Conservation (phyloP, 148 eudicot species). For the Chenopodium berlandieri region DNA sequence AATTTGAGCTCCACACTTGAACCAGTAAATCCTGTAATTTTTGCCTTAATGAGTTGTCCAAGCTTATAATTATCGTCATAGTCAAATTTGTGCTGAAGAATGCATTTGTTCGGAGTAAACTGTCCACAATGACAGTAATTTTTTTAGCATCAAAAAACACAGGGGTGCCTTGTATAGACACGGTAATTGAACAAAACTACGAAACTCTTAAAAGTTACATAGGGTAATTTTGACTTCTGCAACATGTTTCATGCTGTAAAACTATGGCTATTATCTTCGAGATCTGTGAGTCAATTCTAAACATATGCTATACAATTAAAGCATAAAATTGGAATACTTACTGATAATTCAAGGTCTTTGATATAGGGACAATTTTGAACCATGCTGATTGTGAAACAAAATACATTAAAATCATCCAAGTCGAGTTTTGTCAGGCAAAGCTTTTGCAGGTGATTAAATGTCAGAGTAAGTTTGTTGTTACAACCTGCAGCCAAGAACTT, state of each 20-base stretch:
- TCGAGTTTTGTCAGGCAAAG: not conserved
- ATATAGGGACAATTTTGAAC: not conserved
- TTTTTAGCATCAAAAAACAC: no score
- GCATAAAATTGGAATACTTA: not conserved
- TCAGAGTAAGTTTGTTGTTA: not conserved
- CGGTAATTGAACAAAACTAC: not conserved
- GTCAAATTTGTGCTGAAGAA: not conserved
- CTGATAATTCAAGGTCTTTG: not conserved
- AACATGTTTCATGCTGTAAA: no score
- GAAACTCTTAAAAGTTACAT: not conserved
- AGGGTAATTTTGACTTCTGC: no score
- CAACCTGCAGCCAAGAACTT: slow-evolving; percentile 5
- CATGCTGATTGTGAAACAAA: not conserved
- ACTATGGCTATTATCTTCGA: no score
- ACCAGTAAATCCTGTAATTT: not conserved
- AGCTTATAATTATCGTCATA: not conserved
- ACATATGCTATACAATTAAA: no score
- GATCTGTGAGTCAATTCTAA: not conserved
- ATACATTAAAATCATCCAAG: not conserved
- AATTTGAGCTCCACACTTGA: slow-evolving; percentile 18
- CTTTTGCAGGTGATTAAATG: not conserved
- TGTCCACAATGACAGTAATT: not conserved
- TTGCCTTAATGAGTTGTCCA: not conserved
- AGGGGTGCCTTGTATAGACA: not conserved
- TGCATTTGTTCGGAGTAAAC: not conserved